These are phyloP conservation scores for Septoria linicola DNA, from an alignment of 2,329 filamentous ascomycete species.

Conservation along the genomic window DNA sequence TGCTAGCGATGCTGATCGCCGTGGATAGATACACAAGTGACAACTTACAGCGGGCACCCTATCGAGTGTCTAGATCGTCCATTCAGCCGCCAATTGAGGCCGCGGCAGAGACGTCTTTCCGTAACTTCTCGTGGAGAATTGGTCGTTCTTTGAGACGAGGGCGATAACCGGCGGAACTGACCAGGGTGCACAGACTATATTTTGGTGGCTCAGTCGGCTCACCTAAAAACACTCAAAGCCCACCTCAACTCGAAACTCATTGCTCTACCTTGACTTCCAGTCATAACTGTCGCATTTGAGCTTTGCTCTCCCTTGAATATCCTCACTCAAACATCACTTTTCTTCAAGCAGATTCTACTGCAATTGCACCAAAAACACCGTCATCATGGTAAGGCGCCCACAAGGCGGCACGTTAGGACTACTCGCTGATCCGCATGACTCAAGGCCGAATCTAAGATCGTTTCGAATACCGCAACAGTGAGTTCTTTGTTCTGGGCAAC, in stretches of 20 bases:
- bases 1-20: slow-evolving; percentile 7
- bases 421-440: slow-evolving; percentile 6
- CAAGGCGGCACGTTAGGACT: background rate
- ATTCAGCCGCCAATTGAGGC: slow-evolving; percentile 8
- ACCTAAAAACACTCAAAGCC: slow-evolving; percentile 15
- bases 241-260: slow-evolving; percentile 2
- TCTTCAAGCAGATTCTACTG: background rate
- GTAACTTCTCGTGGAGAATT: background rate
- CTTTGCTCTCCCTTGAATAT: slow-evolving; percentile 5
- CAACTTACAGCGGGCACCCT: slow-evolving; percentile 1
- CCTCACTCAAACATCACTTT: background rate
- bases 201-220: slow-evolving; percentile 7
- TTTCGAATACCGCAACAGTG: slow-evolving; percentile 52
- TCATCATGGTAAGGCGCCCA: slow-evolving; percentile 16
- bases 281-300: slow-evolving; percentile 4
- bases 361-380: background rate
- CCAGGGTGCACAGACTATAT: slow-evolving; percentile 12
- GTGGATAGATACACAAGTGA: slow-evolving; percentile 7
- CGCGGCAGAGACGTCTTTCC: slow-evolving; percentile 1
- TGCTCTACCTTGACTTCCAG: slow-evolving; percentile 7
- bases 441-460: slow-evolving; percentile 30
- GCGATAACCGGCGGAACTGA: slow-evolving; percentile 6
- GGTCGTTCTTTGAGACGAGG: background rate
- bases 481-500: slow-evolving; percentile 30
- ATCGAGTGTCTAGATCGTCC: slow-evolving; percentile 15